A percentile compares a stretch with the other conserved stretches of the same genome.
Evolutionary conservation across 1,139 yeast genomes (phyloP).

Genomic region (Blastobotrys malaysiensis): DNA sequence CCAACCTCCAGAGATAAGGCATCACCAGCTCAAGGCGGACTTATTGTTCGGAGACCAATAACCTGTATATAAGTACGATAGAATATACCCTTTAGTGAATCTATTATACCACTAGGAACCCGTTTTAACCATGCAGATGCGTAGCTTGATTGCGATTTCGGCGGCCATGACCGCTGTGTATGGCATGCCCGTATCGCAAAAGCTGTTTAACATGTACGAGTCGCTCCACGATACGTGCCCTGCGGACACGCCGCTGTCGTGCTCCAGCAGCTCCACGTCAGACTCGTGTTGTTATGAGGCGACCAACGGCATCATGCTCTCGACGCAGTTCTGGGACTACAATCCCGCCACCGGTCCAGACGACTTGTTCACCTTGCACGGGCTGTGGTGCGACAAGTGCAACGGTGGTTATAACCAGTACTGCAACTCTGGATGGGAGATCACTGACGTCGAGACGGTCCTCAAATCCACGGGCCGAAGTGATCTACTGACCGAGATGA

Average conservation of each 20-base stretch:
- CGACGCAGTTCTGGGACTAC: conserved; percentile 95
- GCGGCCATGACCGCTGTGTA: neutral
- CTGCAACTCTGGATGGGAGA: conserved; percentile 61
- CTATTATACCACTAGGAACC: too few relatives aligned
- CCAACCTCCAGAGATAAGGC: neutral
- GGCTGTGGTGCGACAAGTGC: conserved; percentile 82
- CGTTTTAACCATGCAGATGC: neutral
- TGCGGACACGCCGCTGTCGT: conserved; percentile 58
- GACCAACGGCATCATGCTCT: conserved; percentile 79
- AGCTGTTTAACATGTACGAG: neutral
- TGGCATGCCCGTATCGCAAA: neutral
- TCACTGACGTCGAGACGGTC: conserved; percentile 49
- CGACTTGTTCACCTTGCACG: conserved; percentile 77
- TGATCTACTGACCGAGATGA: conserved; percentile 55
- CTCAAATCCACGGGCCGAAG: conserved; percentile 42
- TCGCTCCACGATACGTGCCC: conserved; percentile 46
- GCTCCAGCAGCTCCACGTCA: conserved; percentile 36
- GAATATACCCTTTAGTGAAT: neutral
- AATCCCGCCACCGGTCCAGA: conserved; percentile 75
- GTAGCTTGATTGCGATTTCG: neutral
- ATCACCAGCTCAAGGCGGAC: neutral
- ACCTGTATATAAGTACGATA: neutral
- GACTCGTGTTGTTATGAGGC: conserved; percentile 79
- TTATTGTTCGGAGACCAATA: too few relatives aligned
- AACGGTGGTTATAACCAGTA: conserved; percentile 69